phyloP scores from a whole-genome alignment of 1,284 basidiomycete genomes.

The Boletus smithii region DNA sequence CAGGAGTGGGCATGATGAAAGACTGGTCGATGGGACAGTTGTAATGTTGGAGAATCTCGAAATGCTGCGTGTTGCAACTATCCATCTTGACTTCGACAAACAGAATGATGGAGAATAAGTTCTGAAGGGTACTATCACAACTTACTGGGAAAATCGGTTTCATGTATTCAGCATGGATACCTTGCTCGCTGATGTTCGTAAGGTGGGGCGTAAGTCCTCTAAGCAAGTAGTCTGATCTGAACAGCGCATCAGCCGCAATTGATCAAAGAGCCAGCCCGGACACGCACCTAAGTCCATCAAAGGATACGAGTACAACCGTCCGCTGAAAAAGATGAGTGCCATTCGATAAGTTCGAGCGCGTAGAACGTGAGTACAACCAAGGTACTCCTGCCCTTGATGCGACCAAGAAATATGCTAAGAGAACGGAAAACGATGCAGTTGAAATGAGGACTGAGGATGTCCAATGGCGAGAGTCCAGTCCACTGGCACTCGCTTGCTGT shows the following conservation, averaged over 20 bases:
- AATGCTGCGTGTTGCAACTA: background rate
- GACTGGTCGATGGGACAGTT: background rate
- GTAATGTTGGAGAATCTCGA: background rate
- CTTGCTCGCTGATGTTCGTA: conserved; percentile 67
- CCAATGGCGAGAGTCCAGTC: conserved; percentile 3
- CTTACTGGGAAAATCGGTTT: conserved; percentile 81
- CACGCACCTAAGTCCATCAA: conserved; percentile 62
- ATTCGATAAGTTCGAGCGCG: conserved; percentile 41
- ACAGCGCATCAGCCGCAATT: background rate
- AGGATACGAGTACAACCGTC: conserved; percentile 79
- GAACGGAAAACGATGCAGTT: conserved; percentile 2
- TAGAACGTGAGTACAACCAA: background rate
- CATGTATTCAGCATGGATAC: conserved; percentile 77
- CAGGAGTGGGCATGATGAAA: background rate
- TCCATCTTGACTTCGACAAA: conserved; percentile 6
- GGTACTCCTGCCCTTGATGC: background rate
- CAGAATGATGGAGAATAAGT: background rate
- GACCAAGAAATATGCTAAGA: conserved; percentile 11
- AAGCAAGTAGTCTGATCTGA: conserved; percentile 72
- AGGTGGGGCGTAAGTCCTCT: conserved; percentile 75
- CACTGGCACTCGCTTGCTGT: background rate
- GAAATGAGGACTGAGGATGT: conserved; percentile 5
- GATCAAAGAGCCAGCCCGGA: background rate
- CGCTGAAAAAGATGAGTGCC: conserved; percentile 72
- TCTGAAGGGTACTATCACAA: conserved; percentile 6